Evolutionary conservation across 169 alveolate species (phyloP), one percentile per base, ranked within the genome.

Genomic region (Eimeria necatrix): DNA sequence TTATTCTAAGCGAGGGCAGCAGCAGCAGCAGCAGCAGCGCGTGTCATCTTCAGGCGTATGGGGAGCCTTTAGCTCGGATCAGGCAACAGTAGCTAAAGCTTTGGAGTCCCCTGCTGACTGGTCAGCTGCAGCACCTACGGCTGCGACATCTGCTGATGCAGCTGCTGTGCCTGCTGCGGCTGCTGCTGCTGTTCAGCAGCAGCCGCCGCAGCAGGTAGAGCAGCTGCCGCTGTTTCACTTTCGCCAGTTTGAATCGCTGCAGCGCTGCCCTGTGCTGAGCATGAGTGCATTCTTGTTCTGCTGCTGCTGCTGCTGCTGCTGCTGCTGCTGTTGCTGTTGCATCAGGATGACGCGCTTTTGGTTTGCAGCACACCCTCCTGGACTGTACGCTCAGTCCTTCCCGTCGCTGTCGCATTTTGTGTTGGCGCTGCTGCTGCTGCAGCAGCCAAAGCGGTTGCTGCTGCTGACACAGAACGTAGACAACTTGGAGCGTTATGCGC

Each of bases 381-480:
- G 78, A 20, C 26, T 74, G 48, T 74, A 56, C 46, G 71, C 83
- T 4, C 71, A 46, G 14, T 18, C 60, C 53, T 91, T 91, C 22
- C 91, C 91, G 61, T 91, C 95, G 9, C 60, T 74, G 7, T 84
- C 84, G 56, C 95, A 91, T 48, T 74, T 78, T 41, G 48, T 91
- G 41, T 53, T 91, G 59, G 90, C 91, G 61, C 74, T 91, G 64
- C 90, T 91, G 68, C 91, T 91, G 61, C 91, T 91, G 61, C 74
- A 51, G 83, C 95, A 84, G 83, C 95, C 95, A 51, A 85, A 88
- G 86, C 74, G 91, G 64, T 53, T 64, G 68, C 91, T 91, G 68
- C 91, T 91, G 78, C 85, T 91, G 22, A 91, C 95, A 18, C 95
- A 91, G 84, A 91, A 91, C 48, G 95, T 91, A 5, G 95, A 91